Evolutionary conservation across 177 flowering plant species (phyloP).

Genomic region (Telopea speciosissima): DNA sequence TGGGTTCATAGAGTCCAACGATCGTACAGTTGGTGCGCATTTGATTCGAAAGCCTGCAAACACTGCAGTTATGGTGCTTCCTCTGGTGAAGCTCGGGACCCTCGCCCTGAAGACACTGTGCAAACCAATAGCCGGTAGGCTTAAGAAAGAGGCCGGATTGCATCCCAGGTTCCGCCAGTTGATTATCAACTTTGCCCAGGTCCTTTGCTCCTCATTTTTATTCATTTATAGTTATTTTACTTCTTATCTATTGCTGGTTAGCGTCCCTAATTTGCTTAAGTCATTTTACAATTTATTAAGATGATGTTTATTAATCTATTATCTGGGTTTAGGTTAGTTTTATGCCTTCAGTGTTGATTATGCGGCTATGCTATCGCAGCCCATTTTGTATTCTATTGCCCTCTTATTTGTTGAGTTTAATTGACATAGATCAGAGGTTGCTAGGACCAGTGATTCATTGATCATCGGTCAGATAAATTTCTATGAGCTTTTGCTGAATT

Average conservation of each 20-base stretch:
- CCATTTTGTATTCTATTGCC: not conserved
- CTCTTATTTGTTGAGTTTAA: not conserved
- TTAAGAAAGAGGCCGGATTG: constrained; percentile 61
- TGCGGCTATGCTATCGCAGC: not conserved
- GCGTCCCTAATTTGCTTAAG: too few relatives aligned
- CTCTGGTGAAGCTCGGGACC: constrained; percentile 75
- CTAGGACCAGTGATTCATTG: not conserved
- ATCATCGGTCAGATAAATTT: not conserved
- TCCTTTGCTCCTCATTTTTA: constrained; percentile 8
- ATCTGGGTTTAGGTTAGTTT: not conserved
- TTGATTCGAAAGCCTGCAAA: not conserved
- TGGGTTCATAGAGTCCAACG: not conserved
- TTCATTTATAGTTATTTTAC: not conserved
- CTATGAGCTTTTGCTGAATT: not conserved
- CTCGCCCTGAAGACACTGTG: constrained; percentile 64
- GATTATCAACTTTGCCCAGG: constrained; percentile 79
- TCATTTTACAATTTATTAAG: too few relatives aligned
- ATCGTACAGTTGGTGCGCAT: not conserved
- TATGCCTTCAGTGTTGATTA: constrained; percentile 8
- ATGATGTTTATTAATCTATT: too few relatives aligned
- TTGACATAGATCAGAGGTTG: not conserved
- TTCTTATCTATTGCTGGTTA: not conserved
- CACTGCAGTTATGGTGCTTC: constrained; percentile 49
- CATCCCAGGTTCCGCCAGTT: constrained; percentile 62
- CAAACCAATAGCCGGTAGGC: constrained; percentile 66